A percentile compares a stretch with the other conserved stretches of the same genome.
Evolutionary conservation across 2,329 filamentous ascomycete genomes (phyloP).

Genomic region (Thielaviopsis musarum): DNA sequence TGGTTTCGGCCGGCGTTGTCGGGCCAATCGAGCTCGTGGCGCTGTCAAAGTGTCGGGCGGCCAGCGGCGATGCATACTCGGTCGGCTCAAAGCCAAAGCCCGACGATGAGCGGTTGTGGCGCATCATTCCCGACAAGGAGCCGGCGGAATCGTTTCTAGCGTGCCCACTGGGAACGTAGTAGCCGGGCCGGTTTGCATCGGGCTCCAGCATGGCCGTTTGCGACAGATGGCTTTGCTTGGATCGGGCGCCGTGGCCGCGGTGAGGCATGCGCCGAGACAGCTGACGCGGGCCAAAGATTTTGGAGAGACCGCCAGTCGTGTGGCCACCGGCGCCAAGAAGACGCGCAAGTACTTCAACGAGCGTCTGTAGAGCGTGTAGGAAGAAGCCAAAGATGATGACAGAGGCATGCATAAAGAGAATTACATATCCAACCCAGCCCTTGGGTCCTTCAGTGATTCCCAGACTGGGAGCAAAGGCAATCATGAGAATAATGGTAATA

Average conservation of each 20-base stretch:
- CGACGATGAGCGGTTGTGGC: conserved; percentile 36
- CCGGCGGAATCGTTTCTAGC: conserved; percentile 44
- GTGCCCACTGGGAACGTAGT: conserved; percentile 34
- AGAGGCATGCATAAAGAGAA: conserved; percentile 68
- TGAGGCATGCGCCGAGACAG: conserved; percentile 56
- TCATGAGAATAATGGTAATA: conserved; percentile 56
- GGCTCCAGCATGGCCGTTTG: conserved; percentile 63
- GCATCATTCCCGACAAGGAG: conserved; percentile 27
- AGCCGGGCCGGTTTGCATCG: conserved; percentile 47
- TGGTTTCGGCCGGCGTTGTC: conserved; percentile 56
- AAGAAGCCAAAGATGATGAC: conserved; percentile 87
- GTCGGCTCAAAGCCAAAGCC: conserved; percentile 29
- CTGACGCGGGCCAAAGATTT: conserved; percentile 84
- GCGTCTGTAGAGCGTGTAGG: conserved; percentile 75
- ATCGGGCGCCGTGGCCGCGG: conserved; percentile 35
- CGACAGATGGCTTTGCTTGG: conserved; percentile 67
- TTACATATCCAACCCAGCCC: conserved; percentile 90
- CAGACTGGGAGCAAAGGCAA: conserved; percentile 71
- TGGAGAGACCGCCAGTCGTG: conserved; percentile 67
- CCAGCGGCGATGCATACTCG: conserved; percentile 26
- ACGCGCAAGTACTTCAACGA: conserved; percentile 74
- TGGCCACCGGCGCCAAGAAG: conserved; percentile 70
- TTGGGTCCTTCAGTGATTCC: conserved; percentile 63
- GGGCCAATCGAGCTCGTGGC: conserved; percentile 47
- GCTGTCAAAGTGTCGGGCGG: conserved; percentile 34